phyloP scores from a whole-genome alignment of 306 rosid species.

The Casuarina equisetifolia region DNA sequence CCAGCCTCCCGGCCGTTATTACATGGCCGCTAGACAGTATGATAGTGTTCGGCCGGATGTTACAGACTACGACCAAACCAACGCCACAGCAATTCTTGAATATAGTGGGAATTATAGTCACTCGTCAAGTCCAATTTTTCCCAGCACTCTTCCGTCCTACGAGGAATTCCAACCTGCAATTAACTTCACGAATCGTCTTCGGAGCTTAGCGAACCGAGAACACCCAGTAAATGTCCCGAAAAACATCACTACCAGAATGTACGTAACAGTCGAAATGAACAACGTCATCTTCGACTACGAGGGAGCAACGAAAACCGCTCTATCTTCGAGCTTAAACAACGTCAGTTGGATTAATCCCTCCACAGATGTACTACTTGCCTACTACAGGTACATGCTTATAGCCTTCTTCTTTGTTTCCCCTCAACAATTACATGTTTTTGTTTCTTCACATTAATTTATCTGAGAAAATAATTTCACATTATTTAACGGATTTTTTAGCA shows the following conservation, averaged over 20 bases:
- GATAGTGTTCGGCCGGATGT: not conserved
- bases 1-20: slow-evolving; percentile 9
- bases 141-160: slow-evolving; percentile 2
- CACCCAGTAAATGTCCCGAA: slow-evolving; percentile 28
- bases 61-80: slow-evolving; percentile 7
- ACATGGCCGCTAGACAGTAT: slow-evolving; percentile 20
- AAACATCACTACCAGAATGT: slow-evolving; percentile 6
- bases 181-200: not conserved
- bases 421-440: not conserved
- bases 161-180: slow-evolving; percentile 12
- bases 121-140: not conserved
- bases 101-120: slow-evolving; percentile 14
- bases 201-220: slow-evolving; percentile 22
- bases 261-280: slow-evolving; percentile 16
- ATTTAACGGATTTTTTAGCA: too few relatives aligned
- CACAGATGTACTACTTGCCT: slow-evolving; percentile 26
- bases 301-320: not conserved
- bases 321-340: slow-evolving; percentile 30
- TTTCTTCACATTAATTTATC: not conserved
- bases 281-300: not conserved
- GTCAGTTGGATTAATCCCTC: slow-evolving; percentile 25
- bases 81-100: slow-evolving; percentile 23
- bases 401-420: too few relatives aligned
- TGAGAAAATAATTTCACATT: too few relatives aligned
- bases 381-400: slow-evolving; percentile 16